Percentiles rank a stretch among this genome's conserved stretches.
Evolutionary conservation across 495 filamentous ascomycete species (phyloP).

Genomic region (Hapsidospora chrysogenum): DNA sequence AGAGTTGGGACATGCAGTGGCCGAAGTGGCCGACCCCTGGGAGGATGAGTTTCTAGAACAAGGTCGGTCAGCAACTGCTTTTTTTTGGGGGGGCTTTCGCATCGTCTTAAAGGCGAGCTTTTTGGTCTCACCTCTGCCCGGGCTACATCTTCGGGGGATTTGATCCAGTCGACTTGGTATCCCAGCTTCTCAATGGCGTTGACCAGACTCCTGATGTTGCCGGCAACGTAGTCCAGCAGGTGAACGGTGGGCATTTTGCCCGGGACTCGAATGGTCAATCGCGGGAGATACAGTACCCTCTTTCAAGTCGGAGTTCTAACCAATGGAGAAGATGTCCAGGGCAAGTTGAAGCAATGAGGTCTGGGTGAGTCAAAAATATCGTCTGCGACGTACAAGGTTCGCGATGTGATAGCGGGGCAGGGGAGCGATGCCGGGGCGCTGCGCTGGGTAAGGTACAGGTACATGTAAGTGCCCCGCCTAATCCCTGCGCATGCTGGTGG

Average conservation of each 20-base stretch:
- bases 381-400: not conserved
- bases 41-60: constrained; percentile 64
- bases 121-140: constrained; percentile 54
- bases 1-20: constrained; percentile 75
- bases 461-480: not conserved
- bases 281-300: too few species aligned
- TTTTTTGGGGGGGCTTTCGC: not conserved
- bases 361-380: too few species aligned
- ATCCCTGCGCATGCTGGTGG: not conserved
- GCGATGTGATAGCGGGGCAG: too few species aligned
- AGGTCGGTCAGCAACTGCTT: not conserved
- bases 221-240: constrained; percentile 63
- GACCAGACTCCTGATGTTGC: constrained; percentile 85
- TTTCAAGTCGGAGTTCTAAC: too few species aligned
- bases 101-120: not conserved
- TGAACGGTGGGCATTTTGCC: constrained; percentile 72
- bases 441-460: too few species aligned
- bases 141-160: constrained; percentile 61
- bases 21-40: constrained; percentile 96
- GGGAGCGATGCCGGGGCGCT: too few species aligned
- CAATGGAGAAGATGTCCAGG: too few species aligned
- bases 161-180: constrained; percentile 87
- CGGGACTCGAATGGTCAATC: too few species aligned
- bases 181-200: constrained; percentile 94
- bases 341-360: too few species aligned